Percentiles rank a stretch among this genome's conserved stretches.
Conservation (phyloP, 2,329 filamentous ascomycete genomes). For the Fusarium equiseti region DNA sequence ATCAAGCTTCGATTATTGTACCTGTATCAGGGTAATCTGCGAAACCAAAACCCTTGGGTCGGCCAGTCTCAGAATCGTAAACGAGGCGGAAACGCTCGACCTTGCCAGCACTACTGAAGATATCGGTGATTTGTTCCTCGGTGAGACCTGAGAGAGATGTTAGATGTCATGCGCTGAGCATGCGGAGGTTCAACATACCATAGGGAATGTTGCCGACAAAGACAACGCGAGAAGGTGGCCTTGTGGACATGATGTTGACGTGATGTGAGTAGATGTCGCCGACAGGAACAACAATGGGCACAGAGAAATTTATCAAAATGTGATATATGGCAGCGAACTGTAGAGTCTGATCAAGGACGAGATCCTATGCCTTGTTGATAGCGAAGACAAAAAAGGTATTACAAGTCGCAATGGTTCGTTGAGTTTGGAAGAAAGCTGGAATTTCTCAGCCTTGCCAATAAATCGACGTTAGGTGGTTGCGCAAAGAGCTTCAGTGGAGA, state of each 20-base stretch:
- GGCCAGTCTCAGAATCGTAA: slow-evolving; percentile 93
- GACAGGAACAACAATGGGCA: not conserved
- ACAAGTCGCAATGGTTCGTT: slow-evolving; percentile 23
- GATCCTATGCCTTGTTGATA: not conserved
- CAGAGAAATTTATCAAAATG: not conserved
- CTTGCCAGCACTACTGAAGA: slow-evolving; percentile 89
- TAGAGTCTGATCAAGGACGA: not conserved
- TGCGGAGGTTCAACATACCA: slow-evolving; percentile 62
- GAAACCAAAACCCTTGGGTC: slow-evolving; percentile 96
- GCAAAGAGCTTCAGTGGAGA: slow-evolving; percentile 31
- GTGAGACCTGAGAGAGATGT: slow-evolving; percentile 76
- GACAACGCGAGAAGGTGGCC: slow-evolving; percentile 81
- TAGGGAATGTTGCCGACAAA: slow-evolving; percentile 92
- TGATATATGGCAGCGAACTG: not conserved
- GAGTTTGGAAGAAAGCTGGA: slow-evolving; percentile 31
- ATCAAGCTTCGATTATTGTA: slow-evolving; percentile 50
- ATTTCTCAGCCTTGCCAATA: slow-evolving; percentile 46
- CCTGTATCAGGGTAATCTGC: slow-evolving; percentile 95
- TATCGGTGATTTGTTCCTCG: slow-evolving; percentile 95
- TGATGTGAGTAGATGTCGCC: not conserved
- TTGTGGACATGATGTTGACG: slow-evolving; percentile 73
- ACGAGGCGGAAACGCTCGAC: slow-evolving; percentile 93
- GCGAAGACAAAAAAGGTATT: not conserved
- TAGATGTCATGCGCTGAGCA: slow-evolving; percentile 29
- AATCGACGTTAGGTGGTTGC: slow-evolving; percentile 38